Conservation (phyloP, 331 rosid species). For the Rosa hybrid region DNA sequence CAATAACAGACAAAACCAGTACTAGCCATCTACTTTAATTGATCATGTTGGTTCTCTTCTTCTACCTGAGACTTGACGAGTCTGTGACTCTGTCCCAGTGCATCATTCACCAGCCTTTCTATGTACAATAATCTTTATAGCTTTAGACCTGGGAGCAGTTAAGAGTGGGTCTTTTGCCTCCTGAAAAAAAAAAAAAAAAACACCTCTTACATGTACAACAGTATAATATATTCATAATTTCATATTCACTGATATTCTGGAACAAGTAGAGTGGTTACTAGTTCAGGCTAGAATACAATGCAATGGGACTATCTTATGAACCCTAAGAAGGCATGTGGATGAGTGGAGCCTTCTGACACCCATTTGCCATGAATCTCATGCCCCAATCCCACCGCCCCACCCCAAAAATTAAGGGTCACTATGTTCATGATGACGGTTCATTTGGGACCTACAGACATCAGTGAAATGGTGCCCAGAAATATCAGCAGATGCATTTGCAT, state of each 20-base stretch:
- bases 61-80: background rate
- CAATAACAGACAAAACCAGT: background rate
- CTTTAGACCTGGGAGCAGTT: constrained; percentile 7
- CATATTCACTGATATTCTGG: background rate
- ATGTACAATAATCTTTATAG: constrained; percentile 2
- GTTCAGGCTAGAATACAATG: constrained; percentile 37
- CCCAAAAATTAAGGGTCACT: constrained; percentile 38
- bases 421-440: constrained; percentile 19
- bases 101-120: background rate
- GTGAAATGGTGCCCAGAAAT: constrained; percentile 5
- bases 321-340: constrained; percentile 43
- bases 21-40: background rate
- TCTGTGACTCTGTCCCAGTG: constrained; percentile 8
- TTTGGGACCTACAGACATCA: constrained; percentile 34
- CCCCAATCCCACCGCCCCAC: constrained; percentile 28
- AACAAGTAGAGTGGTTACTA: constrained; percentile 21
- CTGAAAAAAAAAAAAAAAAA: background rate
- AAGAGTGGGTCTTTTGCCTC: background rate
- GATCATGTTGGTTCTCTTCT: constrained; percentile 3
- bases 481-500: background rate
- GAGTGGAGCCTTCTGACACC: constrained; percentile 67
- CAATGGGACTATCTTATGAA: constrained; percentile 34
- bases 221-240: background rate
- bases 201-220: background rate
- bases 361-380: constrained; percentile 43